phyloP scores from a whole-genome alignment of 768 basidiomycete species.

The Sporobolomyces phaffii region DNA sequence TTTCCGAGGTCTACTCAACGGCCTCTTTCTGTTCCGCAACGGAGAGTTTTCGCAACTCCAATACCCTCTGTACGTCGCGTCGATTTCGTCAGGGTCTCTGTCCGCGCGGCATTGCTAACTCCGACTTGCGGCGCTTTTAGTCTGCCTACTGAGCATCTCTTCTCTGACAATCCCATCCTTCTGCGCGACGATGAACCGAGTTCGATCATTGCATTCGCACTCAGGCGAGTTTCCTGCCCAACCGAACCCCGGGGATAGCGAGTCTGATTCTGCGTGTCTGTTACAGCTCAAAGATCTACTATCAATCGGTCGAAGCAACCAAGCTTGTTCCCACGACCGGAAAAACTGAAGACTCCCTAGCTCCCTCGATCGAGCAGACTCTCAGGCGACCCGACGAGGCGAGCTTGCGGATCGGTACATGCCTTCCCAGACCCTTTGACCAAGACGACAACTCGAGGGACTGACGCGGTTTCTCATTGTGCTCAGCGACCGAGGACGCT shows the following conservation, averaged over 20 bases:
- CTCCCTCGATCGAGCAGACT: constrained; percentile 16
- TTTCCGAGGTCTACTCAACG: constrained; percentile 58
- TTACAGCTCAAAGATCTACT: constrained; percentile 47
- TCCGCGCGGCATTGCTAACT: too few relatives aligned
- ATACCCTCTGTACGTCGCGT: constrained; percentile 53
- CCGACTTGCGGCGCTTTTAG: too few relatives aligned
- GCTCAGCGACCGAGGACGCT: constrained; percentile 10
- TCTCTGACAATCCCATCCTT: constrained; percentile 87
- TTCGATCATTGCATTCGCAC: constrained; percentile 88
- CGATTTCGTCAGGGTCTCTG: too few relatives aligned
- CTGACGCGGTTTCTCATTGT: too few relatives aligned
- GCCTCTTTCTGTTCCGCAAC: constrained; percentile 63
- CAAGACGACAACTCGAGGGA: too few relatives aligned
- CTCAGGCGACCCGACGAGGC: constrained; percentile 24
- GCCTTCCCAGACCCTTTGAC: too few relatives aligned
- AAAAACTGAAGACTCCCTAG: not conserved
- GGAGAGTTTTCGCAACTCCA: constrained; percentile 56
- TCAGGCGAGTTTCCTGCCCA: constrained; percentile 61
- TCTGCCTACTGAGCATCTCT: constrained; percentile 67
- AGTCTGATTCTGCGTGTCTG: not conserved
- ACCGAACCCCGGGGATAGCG: too few relatives aligned
- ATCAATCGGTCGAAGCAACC: constrained; percentile 25
- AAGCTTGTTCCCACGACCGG: constrained; percentile 2
- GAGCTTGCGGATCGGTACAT: constrained; percentile 28
- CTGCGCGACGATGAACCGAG: constrained; percentile 95